Evolutionary conservation across 139 green algal genomes (phyloP), one percentile per base, ranked within the genome.

Genomic region (Asterochloris sp.): DNA sequence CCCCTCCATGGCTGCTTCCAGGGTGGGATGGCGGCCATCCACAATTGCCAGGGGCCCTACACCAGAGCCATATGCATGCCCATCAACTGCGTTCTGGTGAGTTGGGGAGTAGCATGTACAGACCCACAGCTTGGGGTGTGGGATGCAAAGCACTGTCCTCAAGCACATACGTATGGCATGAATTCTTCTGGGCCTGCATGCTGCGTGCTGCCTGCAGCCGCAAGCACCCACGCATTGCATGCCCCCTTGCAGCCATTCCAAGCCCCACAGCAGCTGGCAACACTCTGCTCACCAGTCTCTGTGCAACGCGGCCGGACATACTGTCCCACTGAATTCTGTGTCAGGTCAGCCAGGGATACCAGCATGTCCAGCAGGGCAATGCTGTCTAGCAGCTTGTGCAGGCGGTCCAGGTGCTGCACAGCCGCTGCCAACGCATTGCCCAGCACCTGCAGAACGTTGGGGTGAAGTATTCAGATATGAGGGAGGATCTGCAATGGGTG

Each of bases 351-450:
- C 81, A 98, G 94, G 47, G 85, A 83, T 0, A 83, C 69, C 83
- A 97, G 87, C 91, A 98, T 89, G 82, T 98, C 95, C 61, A 96
- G 84, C 82, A 98, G 86, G 0, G 91, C 88, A 12, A 98, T 26
- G 69, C 69, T 86, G 84, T 98, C 94, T 62, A 94, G 80, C 61
- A 97, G 83, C 14, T 89, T 84, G 84, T 92, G 88, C 83, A 98
- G 87, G n/a, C 92, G 71, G 0, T 75, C 82, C 79, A 98, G 82
- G 27, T 93, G 83, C 19, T 79, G 9, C 29, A 85, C 73, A 12
- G 94, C 82, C 1, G 69, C 38, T 12, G 69, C 62, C 68, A 93
- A 69, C 54, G 94, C 83, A 11, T 67, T 80, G 15, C 95, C 92
- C 85, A 98, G 87, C 24, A 93, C 81, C 91, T 95, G 86, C 15